Evolutionary conservation across 306 rosid species (phyloP).

Genomic region (Prunus dulcis): DNA sequence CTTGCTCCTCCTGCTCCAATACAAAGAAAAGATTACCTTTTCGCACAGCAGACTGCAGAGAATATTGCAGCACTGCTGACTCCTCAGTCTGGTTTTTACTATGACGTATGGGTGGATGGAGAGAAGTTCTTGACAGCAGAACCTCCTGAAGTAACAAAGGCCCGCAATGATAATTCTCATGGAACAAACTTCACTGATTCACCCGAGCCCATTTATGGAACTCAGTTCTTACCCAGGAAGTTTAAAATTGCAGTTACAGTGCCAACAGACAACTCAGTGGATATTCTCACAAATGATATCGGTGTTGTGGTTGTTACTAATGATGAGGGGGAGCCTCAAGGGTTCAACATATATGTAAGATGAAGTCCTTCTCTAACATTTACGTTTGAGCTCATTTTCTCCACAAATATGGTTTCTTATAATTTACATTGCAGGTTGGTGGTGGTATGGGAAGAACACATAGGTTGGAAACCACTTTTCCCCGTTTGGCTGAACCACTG

Average conservation of each 20-base stretch:
- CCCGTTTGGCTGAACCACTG: constrained; percentile 84
- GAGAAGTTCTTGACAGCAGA: constrained; percentile 75
- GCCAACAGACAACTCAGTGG: constrained; percentile 95
- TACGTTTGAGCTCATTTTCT: not conserved
- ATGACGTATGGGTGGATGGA: constrained; percentile 98
- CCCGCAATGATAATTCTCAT: constrained; percentile 88
- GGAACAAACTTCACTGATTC: constrained; percentile 91
- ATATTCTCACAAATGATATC: constrained; percentile 85
- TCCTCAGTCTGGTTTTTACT: constrained; percentile 98
- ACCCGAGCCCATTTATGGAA: constrained; percentile 93
- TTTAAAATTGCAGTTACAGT: constrained; percentile 97
- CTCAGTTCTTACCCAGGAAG: constrained; percentile 95
- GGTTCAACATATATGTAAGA: constrained; percentile 91
- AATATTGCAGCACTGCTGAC: constrained; percentile 80
- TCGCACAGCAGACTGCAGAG: constrained; percentile 93
- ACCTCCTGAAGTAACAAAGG: constrained; percentile 74
- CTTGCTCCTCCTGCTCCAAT: constrained; percentile 98
- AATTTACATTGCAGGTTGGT: constrained; percentile 72
- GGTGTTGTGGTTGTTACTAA: constrained; percentile 81
- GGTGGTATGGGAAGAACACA: constrained; percentile 99
- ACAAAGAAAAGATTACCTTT: constrained; percentile 73
- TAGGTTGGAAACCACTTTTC: constrained; percentile 78
- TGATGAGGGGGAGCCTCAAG: constrained; percentile 82
- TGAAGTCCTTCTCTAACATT: not conserved
- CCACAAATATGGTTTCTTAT: constrained; percentile 19